These are phyloP conservation scores for Sphaceloma murrayae DNA, from an alignment of 2,329 filamentous ascomycete species.

Conservation along the genomic window DNA sequence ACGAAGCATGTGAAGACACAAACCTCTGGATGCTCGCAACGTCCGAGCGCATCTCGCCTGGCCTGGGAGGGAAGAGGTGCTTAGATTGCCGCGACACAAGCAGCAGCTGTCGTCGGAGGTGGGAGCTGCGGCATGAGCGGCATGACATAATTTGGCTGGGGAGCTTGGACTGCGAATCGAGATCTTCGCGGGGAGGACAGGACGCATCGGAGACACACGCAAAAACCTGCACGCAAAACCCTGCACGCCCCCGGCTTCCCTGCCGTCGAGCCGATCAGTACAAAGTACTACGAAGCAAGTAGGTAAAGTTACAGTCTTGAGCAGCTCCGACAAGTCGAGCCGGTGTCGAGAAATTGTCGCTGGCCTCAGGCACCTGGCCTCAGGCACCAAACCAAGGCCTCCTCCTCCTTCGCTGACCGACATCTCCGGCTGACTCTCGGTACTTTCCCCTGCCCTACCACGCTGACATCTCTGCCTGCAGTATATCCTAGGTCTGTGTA, in stretches of 20 bases:
- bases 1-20: slow-evolving; percentile 13
- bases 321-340: neutral
- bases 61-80: too few relatives aligned
- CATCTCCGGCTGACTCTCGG: too few relatives aligned
- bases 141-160: slow-evolving; percentile 14
- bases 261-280: neutral
- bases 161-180: slow-evolving; percentile 6
- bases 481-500: too few relatives aligned
- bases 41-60: neutral
- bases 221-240: too few relatives aligned
- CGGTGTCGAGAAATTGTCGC: neutral
- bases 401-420: slow-evolving; percentile 9
- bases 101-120: slow-evolving; percentile 3
- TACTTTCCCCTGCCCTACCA: too few relatives aligned
- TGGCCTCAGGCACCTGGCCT: neutral
- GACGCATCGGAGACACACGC: neutral
- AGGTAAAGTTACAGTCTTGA: too few relatives aligned
- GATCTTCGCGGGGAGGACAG: neutral
- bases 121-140: neutral
- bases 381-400: too few relatives aligned
- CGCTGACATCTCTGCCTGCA: too few relatives aligned
- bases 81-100: too few relatives aligned
- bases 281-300: too few relatives aligned
- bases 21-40: too few relatives aligned
- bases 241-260: neutral